A percentile compares a stretch with the other conserved stretches of the same genome.
phyloP scores from a whole-genome alignment of 2,329 filamentous ascomycete species.

The Aspergillus candidus region DNA sequence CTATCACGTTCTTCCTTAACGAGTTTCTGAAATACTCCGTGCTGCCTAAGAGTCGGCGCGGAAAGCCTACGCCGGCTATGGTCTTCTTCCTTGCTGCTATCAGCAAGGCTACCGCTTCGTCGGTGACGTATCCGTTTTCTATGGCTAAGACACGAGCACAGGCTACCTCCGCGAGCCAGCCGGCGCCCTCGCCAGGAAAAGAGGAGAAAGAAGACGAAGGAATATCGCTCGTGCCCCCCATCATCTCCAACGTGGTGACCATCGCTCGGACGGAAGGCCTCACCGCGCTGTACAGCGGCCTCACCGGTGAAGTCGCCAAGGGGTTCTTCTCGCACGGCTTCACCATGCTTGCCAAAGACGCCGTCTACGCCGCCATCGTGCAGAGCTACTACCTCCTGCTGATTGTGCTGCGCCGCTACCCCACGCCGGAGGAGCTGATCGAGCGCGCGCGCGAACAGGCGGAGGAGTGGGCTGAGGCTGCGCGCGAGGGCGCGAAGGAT shows the following conservation, averaged over 20 bases:
- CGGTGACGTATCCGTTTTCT: slow-evolving; percentile 77
- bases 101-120: slow-evolving; percentile 71
- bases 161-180: slow-evolving; percentile 31
- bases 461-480: slow-evolving; percentile 38
- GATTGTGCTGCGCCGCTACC: slow-evolving; percentile 41
- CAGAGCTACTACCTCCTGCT: slow-evolving; percentile 63
- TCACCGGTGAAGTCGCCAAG: slow-evolving; percentile 70
- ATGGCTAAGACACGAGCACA: slow-evolving; percentile 77
- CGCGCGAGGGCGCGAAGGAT: slow-evolving; percentile 34
- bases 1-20: slow-evolving; percentile 79
- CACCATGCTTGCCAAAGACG: slow-evolving; percentile 80
- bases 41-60: slow-evolving; percentile 48
- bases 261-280: slow-evolving; percentile 60
- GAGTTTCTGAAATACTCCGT: slow-evolving; percentile 60
- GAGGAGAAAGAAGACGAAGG: slow-evolving; percentile 6
- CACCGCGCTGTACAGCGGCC: slow-evolving; percentile 65
- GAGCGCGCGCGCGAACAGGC: slow-evolving; percentile 34
- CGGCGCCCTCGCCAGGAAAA: slow-evolving; percentile 17
- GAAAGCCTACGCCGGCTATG: slow-evolving; percentile 47
- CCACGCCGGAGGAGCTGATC: slow-evolving; percentile 38
- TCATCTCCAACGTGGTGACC: slow-evolving; percentile 58
- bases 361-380: slow-evolving; percentile 66
- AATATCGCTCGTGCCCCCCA: slow-evolving; percentile 39
- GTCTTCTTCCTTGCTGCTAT: slow-evolving; percentile 66
- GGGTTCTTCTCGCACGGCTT: slow-evolving; percentile 81